phyloP scores from a whole-genome alignment of 345 rosid genomes.

The Citrus maxima region DNA sequence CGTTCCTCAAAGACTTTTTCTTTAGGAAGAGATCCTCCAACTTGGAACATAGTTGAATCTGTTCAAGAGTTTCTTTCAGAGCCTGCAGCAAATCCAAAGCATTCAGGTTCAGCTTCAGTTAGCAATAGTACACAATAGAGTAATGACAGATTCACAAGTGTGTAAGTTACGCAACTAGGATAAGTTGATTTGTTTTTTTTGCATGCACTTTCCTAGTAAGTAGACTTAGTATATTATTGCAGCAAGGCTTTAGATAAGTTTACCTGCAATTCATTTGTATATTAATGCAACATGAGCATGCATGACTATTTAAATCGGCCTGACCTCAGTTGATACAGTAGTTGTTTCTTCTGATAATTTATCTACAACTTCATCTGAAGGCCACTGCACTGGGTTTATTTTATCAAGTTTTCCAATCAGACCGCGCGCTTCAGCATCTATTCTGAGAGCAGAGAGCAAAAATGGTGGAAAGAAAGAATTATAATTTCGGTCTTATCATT shows the following conservation, averaged over 20 bases:
- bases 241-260: neutral
- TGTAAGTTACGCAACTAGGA: neutral
- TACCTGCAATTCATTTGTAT: neutral
- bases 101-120: conserved; percentile 1
- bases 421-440: conserved; percentile 72
- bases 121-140: neutral
- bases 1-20: conserved; percentile 63
- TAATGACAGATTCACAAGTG: neutral
- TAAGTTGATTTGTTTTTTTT: neutral
- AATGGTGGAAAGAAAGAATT: conserved; percentile 25
- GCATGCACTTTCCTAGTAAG: neutral
- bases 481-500: neutral
- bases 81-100: conserved; percentile 38
- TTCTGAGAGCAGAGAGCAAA: conserved; percentile 61
- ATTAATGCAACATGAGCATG: neutral
- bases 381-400: conserved; percentile 32
- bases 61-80: conserved; percentile 57
- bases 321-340: conserved; percentile 53
- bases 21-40: conserved; percentile 64
- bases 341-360: conserved; percentile 35
- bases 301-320: conserved; percentile 12
- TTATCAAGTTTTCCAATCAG: conserved; percentile 64
- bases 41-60: conserved; percentile 54
- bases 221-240: neutral
- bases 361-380: conserved; percentile 30